phyloP scores from a whole-genome alignment of 768 basidiomycete species.

The Russula olivacea region DNA sequence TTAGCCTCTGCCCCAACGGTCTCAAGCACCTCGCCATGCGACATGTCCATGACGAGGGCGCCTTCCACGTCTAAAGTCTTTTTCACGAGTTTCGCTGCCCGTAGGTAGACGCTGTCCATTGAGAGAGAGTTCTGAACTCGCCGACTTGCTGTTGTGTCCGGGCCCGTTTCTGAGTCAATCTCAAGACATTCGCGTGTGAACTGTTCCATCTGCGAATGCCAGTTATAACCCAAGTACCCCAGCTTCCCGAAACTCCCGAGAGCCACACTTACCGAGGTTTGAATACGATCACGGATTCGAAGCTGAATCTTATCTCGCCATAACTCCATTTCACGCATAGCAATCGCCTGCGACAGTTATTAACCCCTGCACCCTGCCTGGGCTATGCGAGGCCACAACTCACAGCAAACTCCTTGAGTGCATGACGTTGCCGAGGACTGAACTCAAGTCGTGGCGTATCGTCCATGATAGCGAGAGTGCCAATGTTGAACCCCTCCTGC shows the following conservation, averaged over 20 bases:
- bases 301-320: constrained; percentile 97
- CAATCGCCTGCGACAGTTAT: constrained; percentile 51
- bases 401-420: constrained; percentile 87
- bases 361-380: neutral
- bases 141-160: constrained; percentile 35
- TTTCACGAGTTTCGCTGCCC: constrained; percentile 84
- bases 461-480: constrained; percentile 81
- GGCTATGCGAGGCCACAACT: constrained; percentile 18
- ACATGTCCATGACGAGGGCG: constrained; percentile 87
- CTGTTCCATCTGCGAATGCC: constrained; percentile 69
- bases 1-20: constrained; percentile 53
- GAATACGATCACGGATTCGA: constrained; percentile 84
- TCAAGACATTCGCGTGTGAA: constrained; percentile 94
- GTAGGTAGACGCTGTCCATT: constrained; percentile 89
- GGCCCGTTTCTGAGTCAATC: constrained; percentile 59
- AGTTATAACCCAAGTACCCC: neutral
- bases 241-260: neutral
- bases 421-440: constrained; percentile 82
- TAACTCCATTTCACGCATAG: constrained; percentile 92
- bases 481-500: constrained; percentile 85
- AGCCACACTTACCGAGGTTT: constrained; percentile 59
- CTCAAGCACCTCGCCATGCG: constrained; percentile 83
- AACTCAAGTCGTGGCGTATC: constrained; percentile 80
- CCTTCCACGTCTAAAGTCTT: constrained; percentile 90
- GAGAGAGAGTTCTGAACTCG: constrained; percentile 29